Conservation (phyloP, 495 filamentous ascomycete species). For the Penicillium cinerascens region DNA sequence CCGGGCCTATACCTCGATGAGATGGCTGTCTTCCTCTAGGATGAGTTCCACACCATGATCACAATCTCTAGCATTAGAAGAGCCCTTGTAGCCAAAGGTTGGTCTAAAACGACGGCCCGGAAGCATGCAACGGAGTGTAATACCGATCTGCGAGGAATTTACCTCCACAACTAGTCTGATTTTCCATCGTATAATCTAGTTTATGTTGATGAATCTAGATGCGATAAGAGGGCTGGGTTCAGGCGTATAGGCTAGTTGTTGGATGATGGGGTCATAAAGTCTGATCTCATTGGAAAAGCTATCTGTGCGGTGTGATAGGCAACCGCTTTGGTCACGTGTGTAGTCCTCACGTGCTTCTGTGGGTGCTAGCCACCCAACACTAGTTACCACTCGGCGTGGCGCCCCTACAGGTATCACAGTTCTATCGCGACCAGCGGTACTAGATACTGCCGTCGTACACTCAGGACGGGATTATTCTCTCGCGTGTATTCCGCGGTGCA, state of each 20-base stretch:
- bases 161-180: not conserved
- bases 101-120: constrained; percentile 8
- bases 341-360: too few species aligned
- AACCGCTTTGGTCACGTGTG: too few species aligned
- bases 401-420: not conserved
- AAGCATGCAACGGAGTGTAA: not conserved
- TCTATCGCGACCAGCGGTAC: constrained; percentile 25
- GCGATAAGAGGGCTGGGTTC: not conserved
- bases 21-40: constrained; percentile 14
- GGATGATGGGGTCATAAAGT: too few species aligned
- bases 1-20: constrained; percentile 17
- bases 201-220: not conserved
- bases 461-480: constrained; percentile 28
- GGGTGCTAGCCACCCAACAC: too few species aligned
- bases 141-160: not conserved
- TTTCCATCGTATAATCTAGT: not conserved
- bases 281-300: too few species aligned
- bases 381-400: not conserved
- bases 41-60: constrained; percentile 7
- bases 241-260: not conserved
- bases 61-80: constrained; percentile 2
- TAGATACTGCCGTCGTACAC: constrained; percentile 37
- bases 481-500: too few species aligned
- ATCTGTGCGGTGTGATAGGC: too few species aligned
- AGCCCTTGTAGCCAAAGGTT: constrained; percentile 4